Evolutionary conservation across 1,284 basidiomycete species (phyloP), one percentile per base, ranked within the genome.

Genomic region (Boletus semigastroideus): DNA sequence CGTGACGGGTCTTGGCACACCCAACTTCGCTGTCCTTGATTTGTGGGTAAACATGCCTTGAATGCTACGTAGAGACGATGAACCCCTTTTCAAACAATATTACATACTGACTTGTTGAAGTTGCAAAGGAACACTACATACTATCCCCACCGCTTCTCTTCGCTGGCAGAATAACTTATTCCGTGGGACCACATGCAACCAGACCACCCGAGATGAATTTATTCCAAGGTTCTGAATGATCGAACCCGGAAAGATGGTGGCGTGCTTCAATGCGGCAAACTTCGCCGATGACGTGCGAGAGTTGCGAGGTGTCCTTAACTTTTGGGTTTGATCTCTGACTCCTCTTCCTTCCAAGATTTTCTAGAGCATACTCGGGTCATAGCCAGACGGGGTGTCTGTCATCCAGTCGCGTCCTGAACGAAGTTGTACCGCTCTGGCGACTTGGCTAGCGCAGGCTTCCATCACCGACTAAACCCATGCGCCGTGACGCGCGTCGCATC

Each of bases 1-100:
- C 9, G 70, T 72, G 17, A 72, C 71, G n/a, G 71, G 69, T 19
- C 58, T 71, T 2, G 72, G 72, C 19, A 72, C 70, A 10, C 71
- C 65, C n/a, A 63, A 56, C 17, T 72, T 72, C 43, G 49, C 55
- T 3, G 39, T 13, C 1, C 50, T 64, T 31, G 49, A 38, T 2
- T 49, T 20, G 19, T 70, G 61, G 65, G 4, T 63, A 1, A 17
- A 13, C 10, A 3, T 61, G 48, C 59, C 56, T 22, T 69, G 54
- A 64, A 16, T n/a, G n/a, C 9, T 17, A 5, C 11, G 19, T 30
- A 8, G 33, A 19, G 22, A 33, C n/a, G 11, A 22, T 20, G 5
- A 3, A 25, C 9, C 19, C 20, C n/a, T n/a, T 14, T 34, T 16
- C 8, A n/a, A 34, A 34, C 7, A 14, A 34, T 16, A 34, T 14